A percentile compares a stretch with the other conserved stretches of the same genome.
Conservation (phyloP, 345 rosid species). For the Murraya paniculata region DNA sequence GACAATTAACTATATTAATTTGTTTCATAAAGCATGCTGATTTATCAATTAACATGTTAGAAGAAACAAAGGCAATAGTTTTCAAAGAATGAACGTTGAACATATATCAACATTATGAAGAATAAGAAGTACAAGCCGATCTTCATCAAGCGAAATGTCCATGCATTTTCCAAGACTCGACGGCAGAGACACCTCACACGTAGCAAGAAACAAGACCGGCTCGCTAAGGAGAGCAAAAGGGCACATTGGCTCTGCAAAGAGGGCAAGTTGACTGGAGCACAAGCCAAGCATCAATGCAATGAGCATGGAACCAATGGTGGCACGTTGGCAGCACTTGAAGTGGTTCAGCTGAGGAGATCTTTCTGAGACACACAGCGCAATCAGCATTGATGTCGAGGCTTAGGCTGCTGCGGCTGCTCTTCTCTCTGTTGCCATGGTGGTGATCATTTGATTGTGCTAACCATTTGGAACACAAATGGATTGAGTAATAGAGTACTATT, state of each 20-base stretch:
- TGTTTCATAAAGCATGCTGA: too few relatives aligned
- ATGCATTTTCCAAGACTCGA: constrained; percentile 13
- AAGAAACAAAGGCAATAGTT: too few relatives aligned
- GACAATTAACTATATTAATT: too few relatives aligned
- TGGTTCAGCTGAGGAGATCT: constrained; percentile 13
- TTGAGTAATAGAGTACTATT: too few relatives aligned
- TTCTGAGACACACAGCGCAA: constrained; percentile 22
- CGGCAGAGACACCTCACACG: not conserved
- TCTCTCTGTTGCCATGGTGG: not conserved
- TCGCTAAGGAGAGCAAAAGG: not conserved
- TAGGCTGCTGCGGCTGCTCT: not conserved
- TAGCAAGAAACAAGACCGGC: too few relatives aligned
- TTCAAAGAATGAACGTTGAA: too few relatives aligned
- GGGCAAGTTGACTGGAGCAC: constrained; percentile 17
- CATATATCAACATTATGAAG: too few relatives aligned
- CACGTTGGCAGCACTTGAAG: constrained; percentile 16
- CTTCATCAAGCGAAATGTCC: constrained; percentile 19
- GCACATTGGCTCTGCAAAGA: constrained; percentile 20
- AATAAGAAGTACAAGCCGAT: not conserved
- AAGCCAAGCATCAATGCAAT: constrained; percentile 32
- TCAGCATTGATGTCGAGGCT: not conserved
- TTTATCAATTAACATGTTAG: too few relatives aligned
- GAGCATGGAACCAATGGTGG: constrained; percentile 28
- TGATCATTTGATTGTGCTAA: too few relatives aligned
- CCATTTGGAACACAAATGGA: too few relatives aligned